Evolutionary conservation across 2,329 filamentous ascomycete genomes (phyloP), one percentile per base, ranked within the genome.

Genomic region (Penicillium sp.): DNA sequence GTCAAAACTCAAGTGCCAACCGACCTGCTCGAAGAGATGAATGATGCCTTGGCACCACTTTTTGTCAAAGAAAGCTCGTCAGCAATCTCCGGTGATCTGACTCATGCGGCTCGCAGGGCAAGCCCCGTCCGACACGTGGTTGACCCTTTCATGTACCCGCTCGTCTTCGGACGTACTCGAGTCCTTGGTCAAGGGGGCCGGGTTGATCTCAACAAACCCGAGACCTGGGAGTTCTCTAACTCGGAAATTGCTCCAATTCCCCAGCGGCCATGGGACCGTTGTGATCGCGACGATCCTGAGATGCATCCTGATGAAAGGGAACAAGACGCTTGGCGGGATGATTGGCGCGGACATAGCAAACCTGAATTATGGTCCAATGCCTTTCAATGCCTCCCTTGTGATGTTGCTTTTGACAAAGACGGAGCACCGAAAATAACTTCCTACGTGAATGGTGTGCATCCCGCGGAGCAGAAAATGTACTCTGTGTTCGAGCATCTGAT

Each of bases 321-420:
- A 3, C 6, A 37, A 37, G 18, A 37, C 7, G 18, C 35, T 24
- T 37, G 40, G 44, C 29, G 3, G 4, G 37, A 46, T 40, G 2
- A 0, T 6, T 7, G 29, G 29, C 29, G 29, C 29, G 29, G 29
- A 32, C 29, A 32, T 32, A 32, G 29, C 11, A 47, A 34, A 18
- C 7, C 18, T 26, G 9, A 41, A 2, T 18, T 5, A 18, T 48
- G 41, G 36, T 48, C 46, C 5, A 48, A 44, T 44, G 41, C 29
- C 8, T 48, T 48, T 44, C 46, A 48, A 40, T 48, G n/a, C 28
- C 40, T 48, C 35, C 46, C 46, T 9, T 48, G 29, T 39, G 46
- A 48, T 25, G 36, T 48, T 39, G 18, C 35, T 33, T 37, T 48
- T 0, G 33, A 36, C 29, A 9, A 44, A 29, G 25, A 43, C 39